phyloP scores from a whole-genome alignment of 768 basidiomycete species.

The Candolleomyces eurysporus region DNA sequence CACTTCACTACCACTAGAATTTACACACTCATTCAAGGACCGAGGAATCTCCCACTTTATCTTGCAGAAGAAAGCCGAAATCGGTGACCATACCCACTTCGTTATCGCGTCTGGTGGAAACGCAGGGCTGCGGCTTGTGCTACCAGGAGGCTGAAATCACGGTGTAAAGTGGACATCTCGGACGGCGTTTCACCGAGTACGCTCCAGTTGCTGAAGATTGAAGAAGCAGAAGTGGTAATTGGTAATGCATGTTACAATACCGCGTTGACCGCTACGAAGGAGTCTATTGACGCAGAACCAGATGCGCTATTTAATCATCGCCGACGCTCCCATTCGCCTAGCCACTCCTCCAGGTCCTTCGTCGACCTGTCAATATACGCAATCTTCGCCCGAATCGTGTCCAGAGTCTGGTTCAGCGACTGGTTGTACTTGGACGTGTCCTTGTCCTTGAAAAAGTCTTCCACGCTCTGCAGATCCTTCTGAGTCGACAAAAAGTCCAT shows the following conservation, averaged over 20 bases:
- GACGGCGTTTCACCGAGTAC: constrained; percentile 48
- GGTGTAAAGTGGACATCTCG: constrained; percentile 70
- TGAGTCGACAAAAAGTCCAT: constrained; percentile 57
- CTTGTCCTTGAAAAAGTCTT: constrained; percentile 76
- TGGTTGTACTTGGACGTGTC: constrained; percentile 69
- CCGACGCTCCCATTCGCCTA: constrained; percentile 36
- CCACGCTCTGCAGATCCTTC: constrained; percentile 60
- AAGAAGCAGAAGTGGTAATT: constrained; percentile 58
- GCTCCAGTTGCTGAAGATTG: constrained; percentile 45
- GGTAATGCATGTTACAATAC: constrained; percentile 58
- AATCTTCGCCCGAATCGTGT: constrained; percentile 58
- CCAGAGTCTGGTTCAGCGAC: constrained; percentile 64
- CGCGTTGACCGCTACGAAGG: constrained; percentile 49
- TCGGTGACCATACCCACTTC: constrained; percentile 57
- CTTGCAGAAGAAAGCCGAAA: constrained; percentile 44
- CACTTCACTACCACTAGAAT: constrained; percentile 39
- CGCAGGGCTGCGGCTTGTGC: constrained; percentile 75
- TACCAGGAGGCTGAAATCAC: constrained; percentile 49
- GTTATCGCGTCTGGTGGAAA: constrained; percentile 80
- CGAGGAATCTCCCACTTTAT: constrained; percentile 67
- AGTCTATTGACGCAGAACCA: constrained; percentile 39
- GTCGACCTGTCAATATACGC: constrained; percentile 68
- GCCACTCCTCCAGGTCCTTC: constrained; percentile 56
- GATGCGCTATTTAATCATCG: constrained; percentile 19
- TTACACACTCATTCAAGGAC: constrained; percentile 80